These are phyloP conservation scores for Puccinia hordei DNA, from an alignment of 1,284 basidiomycete species.

Conservation along the genomic window DNA sequence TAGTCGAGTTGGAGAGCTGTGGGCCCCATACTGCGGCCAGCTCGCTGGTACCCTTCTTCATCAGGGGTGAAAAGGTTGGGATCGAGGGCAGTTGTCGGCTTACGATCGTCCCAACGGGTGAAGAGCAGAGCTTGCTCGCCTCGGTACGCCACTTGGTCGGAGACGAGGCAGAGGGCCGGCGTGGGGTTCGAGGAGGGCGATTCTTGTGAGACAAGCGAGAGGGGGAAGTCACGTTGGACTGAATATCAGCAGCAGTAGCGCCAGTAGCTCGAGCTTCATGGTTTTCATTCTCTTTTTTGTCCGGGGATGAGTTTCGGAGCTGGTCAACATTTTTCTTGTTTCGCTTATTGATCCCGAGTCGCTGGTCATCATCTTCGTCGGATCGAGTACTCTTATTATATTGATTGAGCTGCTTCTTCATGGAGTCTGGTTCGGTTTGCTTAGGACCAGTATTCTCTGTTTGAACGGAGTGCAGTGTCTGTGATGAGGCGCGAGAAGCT, in stretches of 20 bases:
- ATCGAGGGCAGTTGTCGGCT: slow-evolving; percentile 29
- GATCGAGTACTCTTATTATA: slow-evolving; percentile 28
- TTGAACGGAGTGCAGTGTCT: not conserved
- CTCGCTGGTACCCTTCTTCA: slow-evolving; percentile 47
- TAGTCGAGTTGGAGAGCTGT: slow-evolving; percentile 13
- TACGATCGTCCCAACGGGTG: not conserved
- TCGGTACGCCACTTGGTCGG: slow-evolving; percentile 17
- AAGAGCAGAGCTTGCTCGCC: not conserved
- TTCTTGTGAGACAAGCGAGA: slow-evolving; percentile 27
- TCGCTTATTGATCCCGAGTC: slow-evolving; percentile 15
- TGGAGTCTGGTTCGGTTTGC: not conserved
- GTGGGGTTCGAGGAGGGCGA: slow-evolving; percentile 14
- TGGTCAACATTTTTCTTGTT: slow-evolving; percentile 34
- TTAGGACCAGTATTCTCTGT: not conserved
- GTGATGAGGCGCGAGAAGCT: not conserved
- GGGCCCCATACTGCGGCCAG: slow-evolving; percentile 38
- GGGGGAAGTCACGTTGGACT: slow-evolving; percentile 13
- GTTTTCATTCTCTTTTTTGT: slow-evolving; percentile 2
- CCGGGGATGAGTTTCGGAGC: not conserved
- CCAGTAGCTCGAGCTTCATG: not conserved
- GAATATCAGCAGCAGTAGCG: not conserved
- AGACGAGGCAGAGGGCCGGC: slow-evolving; percentile 13
- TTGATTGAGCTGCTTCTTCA: slow-evolving; percentile 34
- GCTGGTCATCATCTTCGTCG: slow-evolving; percentile 34
- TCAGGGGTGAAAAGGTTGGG: slow-evolving; percentile 28